Evolutionary conservation across 2,329 filamentous ascomycete species (phyloP).

Genomic region (Alternaria dauci): DNA sequence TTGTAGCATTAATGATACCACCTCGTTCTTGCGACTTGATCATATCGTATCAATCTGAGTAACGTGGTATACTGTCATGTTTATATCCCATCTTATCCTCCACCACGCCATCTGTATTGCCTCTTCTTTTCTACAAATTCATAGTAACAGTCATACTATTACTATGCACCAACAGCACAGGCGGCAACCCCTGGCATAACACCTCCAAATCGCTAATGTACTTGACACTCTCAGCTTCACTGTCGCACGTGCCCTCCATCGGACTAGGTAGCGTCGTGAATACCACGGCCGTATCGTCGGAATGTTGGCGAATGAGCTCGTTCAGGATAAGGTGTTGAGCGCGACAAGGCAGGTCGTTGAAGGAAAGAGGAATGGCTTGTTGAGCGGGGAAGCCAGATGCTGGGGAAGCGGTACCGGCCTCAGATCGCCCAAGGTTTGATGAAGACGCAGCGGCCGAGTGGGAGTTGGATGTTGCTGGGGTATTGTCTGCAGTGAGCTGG

Average conservation of each 20-base stretch:
- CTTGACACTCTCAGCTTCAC: conserved; percentile 72
- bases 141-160: conserved; percentile 92
- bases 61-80: not conserved
- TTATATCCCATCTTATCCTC: not conserved
- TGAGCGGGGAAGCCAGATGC: conserved; percentile 62
- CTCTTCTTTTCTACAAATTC: conserved; percentile 61
- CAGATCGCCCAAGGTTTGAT: not conserved
- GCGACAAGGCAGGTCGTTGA: conserved; percentile 85
- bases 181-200: conserved; percentile 77
- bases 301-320: conserved; percentile 71
- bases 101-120: not conserved
- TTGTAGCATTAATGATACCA: conserved; percentile 23
- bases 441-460: conserved; percentile 3
- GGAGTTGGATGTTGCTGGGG: not conserved
- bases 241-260: conserved; percentile 75
- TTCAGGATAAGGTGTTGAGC: conserved; percentile 89
- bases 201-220: conserved; percentile 83
- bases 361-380: conserved; percentile 74
- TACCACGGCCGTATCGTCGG: conserved; percentile 71
- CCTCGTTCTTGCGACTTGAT: not conserved
- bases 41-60: not conserved
- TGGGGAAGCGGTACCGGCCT: conserved; percentile 16
- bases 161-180: conserved; percentile 79
- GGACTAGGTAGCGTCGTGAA: conserved; percentile 87
- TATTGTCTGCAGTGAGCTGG: conserved; percentile 1